Evolutionary conservation across 1,139 yeast species (phyloP).

Genomic region (Geotrichum klebahnii): DNA sequence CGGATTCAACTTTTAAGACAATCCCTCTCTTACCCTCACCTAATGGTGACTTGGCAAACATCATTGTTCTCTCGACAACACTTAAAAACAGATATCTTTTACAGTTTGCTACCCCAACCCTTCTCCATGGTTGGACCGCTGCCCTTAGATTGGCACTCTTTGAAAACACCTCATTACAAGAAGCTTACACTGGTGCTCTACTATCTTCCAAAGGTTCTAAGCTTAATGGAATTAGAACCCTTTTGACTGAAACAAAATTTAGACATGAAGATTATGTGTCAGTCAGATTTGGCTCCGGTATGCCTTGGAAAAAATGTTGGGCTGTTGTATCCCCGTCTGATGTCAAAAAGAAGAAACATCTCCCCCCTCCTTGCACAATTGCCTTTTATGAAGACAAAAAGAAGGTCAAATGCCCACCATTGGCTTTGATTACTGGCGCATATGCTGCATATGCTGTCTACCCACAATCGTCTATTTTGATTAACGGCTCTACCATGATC

Average conservation of each 20-base stretch:
- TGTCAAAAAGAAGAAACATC: constrained; percentile 43
- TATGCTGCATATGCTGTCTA: constrained; percentile 84
- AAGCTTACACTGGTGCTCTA: constrained; percentile 92
- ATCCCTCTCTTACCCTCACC: constrained; percentile 60
- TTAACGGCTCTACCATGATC: constrained; percentile 82
- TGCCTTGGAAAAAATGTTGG: constrained; percentile 95
- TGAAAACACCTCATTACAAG: constrained; percentile 80
- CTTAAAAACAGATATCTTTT: constrained; percentile 78
- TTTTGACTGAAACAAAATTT: constrained; percentile 78
- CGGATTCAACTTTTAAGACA: constrained; percentile 85
- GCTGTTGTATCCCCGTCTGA: constrained; percentile 79
- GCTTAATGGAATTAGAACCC: constrained; percentile 77
- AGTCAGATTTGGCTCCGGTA: constrained; percentile 91
- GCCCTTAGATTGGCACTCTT: constrained; percentile 75
- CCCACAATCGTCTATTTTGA: constrained; percentile 75
- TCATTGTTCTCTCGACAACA: constrained; percentile 84
- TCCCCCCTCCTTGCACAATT: constrained; percentile 40
- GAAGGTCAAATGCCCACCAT: constrained; percentile 61
- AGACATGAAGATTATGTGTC: constrained; percentile 92
- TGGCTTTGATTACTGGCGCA: constrained; percentile 75
- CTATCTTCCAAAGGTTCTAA: constrained; percentile 83
- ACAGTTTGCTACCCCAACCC: constrained; percentile 54
- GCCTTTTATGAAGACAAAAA: constrained; percentile 41
- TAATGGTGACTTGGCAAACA: constrained; percentile 64
- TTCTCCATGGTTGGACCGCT: constrained; percentile 60